Percentiles rank a stretch among this genome's conserved stretches.
Evolutionary conservation across 441 rosid species (phyloP).

Genomic region (Erodium chrysanthum): DNA sequence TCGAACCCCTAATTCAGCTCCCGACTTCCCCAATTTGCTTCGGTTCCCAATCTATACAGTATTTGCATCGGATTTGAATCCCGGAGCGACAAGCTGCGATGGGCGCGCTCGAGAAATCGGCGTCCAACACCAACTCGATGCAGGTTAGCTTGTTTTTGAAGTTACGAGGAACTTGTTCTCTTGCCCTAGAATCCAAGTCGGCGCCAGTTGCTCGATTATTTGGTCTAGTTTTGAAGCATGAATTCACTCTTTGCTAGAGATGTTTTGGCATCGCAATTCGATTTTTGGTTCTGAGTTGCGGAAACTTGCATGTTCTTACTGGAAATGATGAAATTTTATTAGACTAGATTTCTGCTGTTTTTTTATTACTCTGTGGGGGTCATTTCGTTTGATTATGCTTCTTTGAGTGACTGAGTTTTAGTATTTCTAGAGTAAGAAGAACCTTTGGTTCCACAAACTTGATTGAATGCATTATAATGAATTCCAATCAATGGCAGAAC

Average conservation of each 20-base stretch:
- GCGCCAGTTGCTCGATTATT: not conserved
- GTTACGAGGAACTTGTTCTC: not conserved
- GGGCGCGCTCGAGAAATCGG: not conserved
- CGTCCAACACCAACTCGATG: not conserved
- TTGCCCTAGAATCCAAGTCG: not conserved
- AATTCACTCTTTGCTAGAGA: not conserved
- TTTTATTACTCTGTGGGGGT: not conserved
- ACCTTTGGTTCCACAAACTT: not conserved
- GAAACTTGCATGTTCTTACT: not conserved
- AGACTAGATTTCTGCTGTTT: not conserved
- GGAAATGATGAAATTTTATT: not conserved
- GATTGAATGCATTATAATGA: not conserved
- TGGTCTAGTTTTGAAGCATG: not conserved
- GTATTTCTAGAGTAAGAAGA: not conserved
- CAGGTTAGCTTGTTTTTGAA: not conserved
- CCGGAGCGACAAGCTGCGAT: not conserved
- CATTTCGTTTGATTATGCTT: not conserved
- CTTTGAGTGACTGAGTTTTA: not conserved
- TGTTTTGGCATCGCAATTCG: not conserved
- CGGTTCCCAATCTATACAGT: not conserved
- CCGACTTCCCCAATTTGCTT: not conserved
- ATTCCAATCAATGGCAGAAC: not conserved
- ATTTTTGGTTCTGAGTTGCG: no score
- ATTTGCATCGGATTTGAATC: not conserved
- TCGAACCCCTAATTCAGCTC: not conserved